phyloP scores from a whole-genome alignment of 208 protist genomes.

The Wallacemonas sp. region DNA sequence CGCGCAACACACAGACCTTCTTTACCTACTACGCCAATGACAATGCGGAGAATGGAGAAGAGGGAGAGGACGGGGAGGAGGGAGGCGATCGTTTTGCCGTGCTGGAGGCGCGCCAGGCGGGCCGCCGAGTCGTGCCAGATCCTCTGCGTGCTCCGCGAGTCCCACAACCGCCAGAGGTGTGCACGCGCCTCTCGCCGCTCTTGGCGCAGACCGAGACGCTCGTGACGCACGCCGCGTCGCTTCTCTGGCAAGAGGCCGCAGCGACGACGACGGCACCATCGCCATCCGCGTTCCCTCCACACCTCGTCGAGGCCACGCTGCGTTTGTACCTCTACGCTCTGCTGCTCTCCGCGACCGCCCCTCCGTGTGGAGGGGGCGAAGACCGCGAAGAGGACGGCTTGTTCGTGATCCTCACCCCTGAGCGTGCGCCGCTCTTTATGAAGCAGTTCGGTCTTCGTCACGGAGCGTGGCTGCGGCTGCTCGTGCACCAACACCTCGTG shows the following conservation, averaged over 20 bases:
- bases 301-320: conserved; percentile 24
- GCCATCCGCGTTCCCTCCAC: not conserved
- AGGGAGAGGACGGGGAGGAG: not conserved
- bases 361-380: not conserved
- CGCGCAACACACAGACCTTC: conserved; percentile 33
- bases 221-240: not conserved
- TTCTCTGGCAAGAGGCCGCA: not conserved
- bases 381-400: conserved; percentile 19
- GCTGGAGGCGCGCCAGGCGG: conserved; percentile 12
- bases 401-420: conserved; percentile 50
- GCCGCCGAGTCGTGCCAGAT: conserved; percentile 4
- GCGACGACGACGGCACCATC: not conserved
- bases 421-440: conserved; percentile 43
- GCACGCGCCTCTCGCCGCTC: conserved; percentile 1
- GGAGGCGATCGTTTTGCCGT: conserved; percentile 10
- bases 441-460: conserved; percentile 42
- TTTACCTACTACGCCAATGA: conserved; percentile 28
- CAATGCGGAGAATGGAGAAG: not conserved
- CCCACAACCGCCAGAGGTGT: not conserved
- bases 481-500: not conserved
- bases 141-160: no score
- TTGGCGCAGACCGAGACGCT: not conserved
- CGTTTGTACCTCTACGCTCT: conserved; percentile 51
- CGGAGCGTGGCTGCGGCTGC: conserved; percentile 11
- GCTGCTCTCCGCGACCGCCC: not conserved